These are phyloP conservation scores for Xanthoconium stramineum DNA, from an alignment of 768 basidiomycete genomes.

Conservation along the genomic window DNA sequence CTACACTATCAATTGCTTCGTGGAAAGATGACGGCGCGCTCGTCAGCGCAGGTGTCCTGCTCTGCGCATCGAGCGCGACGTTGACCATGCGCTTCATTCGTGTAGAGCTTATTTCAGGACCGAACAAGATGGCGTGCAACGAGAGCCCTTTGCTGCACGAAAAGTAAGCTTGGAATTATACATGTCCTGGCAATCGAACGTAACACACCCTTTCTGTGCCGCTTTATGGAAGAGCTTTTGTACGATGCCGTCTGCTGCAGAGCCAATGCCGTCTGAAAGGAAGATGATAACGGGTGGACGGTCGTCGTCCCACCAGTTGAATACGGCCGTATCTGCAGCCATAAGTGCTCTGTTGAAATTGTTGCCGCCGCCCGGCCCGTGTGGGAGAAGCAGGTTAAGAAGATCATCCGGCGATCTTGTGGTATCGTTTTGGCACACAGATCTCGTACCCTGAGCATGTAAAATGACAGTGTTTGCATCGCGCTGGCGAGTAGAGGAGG, in stretches of 20 bases:
- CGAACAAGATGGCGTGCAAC: slow-evolving; percentile 44
- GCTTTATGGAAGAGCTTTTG: slow-evolving; percentile 36
- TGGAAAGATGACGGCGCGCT: slow-evolving; percentile 43
- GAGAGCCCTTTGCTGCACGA: slow-evolving; percentile 33
- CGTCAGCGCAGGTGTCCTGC: slow-evolving; percentile 21
- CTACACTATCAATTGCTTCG: slow-evolving; percentile 49
- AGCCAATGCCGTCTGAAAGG: slow-evolving; percentile 45
- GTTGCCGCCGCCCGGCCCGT: slow-evolving; percentile 39
- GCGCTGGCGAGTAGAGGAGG: slow-evolving; percentile 33
- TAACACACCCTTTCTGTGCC: slow-evolving; percentile 39
- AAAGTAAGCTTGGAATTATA: background rate
- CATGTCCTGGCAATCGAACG: background rate
- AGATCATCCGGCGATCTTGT: slow-evolving; percentile 41
- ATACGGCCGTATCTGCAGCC: slow-evolving; percentile 37
- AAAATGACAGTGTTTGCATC: slow-evolving; percentile 57
- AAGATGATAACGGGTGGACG: slow-evolving; percentile 32
- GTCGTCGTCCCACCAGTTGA: slow-evolving; percentile 41
- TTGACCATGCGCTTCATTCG: slow-evolving; percentile 44
- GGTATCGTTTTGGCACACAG: slow-evolving; percentile 43
- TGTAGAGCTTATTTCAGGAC: slow-evolving; percentile 24
- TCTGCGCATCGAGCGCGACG: slow-evolving; percentile 47
- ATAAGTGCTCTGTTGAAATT: slow-evolving; percentile 40
- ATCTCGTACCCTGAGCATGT: slow-evolving; percentile 32
- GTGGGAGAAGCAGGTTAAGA: slow-evolving; percentile 36
- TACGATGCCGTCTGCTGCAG: slow-evolving; percentile 32